Percentiles rank a stretch among this genome's conserved stretches.
Evolutionary conservation across 805 yeast genomes (phyloP).

Genomic region (Henningerozyma blattae): DNA sequence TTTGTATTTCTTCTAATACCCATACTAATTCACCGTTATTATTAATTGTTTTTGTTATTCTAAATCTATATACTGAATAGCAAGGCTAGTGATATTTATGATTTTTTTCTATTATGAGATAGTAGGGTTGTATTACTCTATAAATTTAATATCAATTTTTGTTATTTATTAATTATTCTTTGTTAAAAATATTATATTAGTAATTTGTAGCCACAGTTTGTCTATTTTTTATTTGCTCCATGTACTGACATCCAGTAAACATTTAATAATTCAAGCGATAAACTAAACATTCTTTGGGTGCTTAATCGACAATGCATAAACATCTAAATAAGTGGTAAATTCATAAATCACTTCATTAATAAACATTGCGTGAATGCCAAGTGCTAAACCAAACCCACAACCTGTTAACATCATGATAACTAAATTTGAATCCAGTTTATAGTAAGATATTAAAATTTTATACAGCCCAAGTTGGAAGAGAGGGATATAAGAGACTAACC

Average conservation of each 20-base stretch:
- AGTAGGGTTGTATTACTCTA: no score
- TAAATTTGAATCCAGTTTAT: slow-evolving; percentile 26
- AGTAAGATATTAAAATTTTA: slow-evolving; percentile 11
- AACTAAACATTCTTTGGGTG: slow-evolving; percentile 38
- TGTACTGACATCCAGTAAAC: no score
- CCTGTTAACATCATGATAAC: slow-evolving; percentile 44
- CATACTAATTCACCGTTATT: no score
- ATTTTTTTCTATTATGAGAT: no score
- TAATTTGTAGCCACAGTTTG: no score
- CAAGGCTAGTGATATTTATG: no score
- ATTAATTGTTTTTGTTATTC: no score
- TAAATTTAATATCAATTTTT: no score
- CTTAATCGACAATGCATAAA: slow-evolving; percentile 75
- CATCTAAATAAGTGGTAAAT: slow-evolving; percentile 71
- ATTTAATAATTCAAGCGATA: background rate
- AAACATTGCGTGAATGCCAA: slow-evolving; percentile 59
- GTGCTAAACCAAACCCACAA: slow-evolving; percentile 55
- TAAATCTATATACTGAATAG: no score
- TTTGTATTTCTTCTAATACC: no score
- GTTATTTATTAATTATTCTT: no score
- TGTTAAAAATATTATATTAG: slow-evolving; percentile 22
- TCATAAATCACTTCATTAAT: slow-evolving; percentile 69
- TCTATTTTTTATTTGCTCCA: no score
- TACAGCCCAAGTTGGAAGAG: slow-evolving; percentile 30
- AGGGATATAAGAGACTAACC: slow-evolving; percentile 63